These are phyloP conservation scores for Arabis alpina DNA, from an alignment of 345 rosid species.

Conservation along the genomic window DNA sequence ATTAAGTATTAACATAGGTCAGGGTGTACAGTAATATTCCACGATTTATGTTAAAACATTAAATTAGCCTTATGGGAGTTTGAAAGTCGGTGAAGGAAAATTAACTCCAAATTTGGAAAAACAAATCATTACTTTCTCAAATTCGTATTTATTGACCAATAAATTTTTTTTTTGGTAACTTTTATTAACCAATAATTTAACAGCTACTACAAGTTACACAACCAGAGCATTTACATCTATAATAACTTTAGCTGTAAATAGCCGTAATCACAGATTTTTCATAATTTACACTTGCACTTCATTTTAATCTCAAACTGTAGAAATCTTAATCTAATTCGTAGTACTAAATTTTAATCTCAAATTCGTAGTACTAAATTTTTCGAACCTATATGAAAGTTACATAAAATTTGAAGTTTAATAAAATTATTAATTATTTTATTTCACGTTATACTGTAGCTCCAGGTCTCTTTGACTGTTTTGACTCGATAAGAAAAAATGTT, in stretches of 20 bases:
- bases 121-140: background rate
- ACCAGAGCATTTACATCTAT: background rate
- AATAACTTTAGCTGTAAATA: background rate
- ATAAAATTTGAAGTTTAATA: no score
- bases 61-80: background rate
- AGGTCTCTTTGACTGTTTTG: background rate
- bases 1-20: no score
- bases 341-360: background rate
- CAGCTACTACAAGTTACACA: background rate
- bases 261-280: background rate
- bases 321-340: background rate
- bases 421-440: background rate
- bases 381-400: no score
- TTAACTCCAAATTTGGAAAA: background rate
- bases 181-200: background rate
- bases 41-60: background rate
- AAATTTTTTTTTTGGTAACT: no score
- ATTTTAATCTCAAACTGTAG: background rate
- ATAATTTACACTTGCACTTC: background rate
- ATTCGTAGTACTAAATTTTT: background rate
- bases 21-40: background rate
- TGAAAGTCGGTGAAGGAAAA: background rate
- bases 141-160: background rate
- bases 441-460: background rate
- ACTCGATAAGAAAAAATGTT: slow-evolving; percentile 23